Percentiles rank a stretch among this genome's conserved stretches.
Conservation (phyloP, 192 early-diverging fungal species). For the Glomus cerebriforme region DNA sequence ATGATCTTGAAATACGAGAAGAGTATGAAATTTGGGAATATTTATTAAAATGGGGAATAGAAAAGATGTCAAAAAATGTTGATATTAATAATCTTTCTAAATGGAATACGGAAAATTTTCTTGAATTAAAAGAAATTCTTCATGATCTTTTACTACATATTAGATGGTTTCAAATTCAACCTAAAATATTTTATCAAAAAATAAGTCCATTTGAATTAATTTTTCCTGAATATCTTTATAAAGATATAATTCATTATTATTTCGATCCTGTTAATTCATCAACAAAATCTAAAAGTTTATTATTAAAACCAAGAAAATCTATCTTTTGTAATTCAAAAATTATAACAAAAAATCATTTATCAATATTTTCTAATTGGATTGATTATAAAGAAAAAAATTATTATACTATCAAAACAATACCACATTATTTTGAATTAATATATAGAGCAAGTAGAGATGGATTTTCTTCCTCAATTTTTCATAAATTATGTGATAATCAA, state of each 20-base stretch:
- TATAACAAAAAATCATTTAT: neutral
- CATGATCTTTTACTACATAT: neutral
- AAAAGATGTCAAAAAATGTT: no score
- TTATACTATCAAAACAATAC: neutral
- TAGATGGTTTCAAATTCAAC: neutral
- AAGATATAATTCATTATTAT: no score
- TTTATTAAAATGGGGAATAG: slow-evolving; percentile 15
- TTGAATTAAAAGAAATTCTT: neutral
- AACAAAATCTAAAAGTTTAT: neutral
- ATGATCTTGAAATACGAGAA: slow-evolving; percentile 1
- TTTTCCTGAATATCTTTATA: no score
- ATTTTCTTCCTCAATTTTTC: neutral
- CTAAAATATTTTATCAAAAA: no score
- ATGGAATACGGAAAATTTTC: neutral
- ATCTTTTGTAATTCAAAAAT: neutral
- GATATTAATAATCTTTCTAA: neutral
- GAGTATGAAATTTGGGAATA: slow-evolving; percentile 23
- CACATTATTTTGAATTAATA: neutral
- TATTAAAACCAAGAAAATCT: neutral
- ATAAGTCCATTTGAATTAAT: no score
- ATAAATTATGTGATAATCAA: neutral
- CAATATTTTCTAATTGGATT: neutral
- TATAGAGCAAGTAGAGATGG: neutral
- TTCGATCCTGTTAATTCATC: no score
- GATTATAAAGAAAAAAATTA: neutral